Base-by-base conservation (phyloP, 2,329 filamentous ascomycete genomes). In the Cladosporium sp. region DNA sequence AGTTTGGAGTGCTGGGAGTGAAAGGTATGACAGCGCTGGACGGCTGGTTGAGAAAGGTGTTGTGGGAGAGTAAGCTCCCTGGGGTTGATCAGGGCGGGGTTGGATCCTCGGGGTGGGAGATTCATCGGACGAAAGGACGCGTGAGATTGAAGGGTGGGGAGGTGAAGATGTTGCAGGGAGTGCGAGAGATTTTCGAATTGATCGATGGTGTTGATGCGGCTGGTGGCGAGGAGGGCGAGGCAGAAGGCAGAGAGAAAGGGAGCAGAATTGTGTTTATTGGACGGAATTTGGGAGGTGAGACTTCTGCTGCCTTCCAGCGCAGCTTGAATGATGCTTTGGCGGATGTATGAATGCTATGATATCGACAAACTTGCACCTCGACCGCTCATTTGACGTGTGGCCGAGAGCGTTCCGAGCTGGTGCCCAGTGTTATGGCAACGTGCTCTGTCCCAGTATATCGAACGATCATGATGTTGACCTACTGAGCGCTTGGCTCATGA, bases 141-240 rank as follows among this genome's bases (percentile, higher is more conserved):
- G 73, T 97, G 6, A 78, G 83, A 0, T 78, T 93, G 17, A 69
- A 76, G 0, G 80, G 87, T 57, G 90, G 90, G 1, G 77, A 79
- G 0, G 77, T 85, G 43, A 89, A 90, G 70, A 84, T 97, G 63
- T 80, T 97, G 7, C 94, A 99, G 73, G 94, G 92, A 1, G 94
- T 99, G 1, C 80, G 93, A 55, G 93, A 97, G 67, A 83, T 97
- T 15, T 99, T 97, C 72, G 94, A 99, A 68, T 88, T 97, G 22
- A 84, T 90, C 22, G 91, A 96, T 19, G 52, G 25, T 5, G 58
- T 45, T 1, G 49, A 59, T 5, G 63, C 54, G 15, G 39, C 38
- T 22, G 56, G 38, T 5, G 51, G 40, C 12, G 55, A 30, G 4
- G 40, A 39, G 40, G 51, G 40, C 17, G 49, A 47, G 8, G 36